phyloP scores from a whole-genome alignment of 1,284 basidiomycete species.

The Dichomitus squalens region DNA sequence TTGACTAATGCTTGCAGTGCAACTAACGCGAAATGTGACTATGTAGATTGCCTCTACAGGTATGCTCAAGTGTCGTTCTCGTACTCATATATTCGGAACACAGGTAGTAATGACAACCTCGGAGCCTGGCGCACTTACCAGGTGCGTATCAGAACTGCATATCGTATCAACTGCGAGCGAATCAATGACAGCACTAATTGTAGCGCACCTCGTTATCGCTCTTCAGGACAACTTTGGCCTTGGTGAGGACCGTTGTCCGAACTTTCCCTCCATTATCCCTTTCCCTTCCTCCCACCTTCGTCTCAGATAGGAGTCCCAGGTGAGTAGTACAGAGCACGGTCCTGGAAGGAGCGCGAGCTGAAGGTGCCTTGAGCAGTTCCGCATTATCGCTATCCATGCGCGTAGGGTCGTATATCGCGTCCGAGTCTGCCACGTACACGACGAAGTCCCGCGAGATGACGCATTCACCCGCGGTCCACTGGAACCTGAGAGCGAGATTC shows the following conservation, averaged over 20 bases:
- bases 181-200: no score
- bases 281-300: constrained; percentile 17
- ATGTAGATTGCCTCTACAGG: no score
- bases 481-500: constrained; percentile 44
- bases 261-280: constrained; percentile 16
- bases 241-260: constrained; percentile 24
- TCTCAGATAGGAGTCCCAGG: constrained; percentile 35
- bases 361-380: constrained; percentile 3
- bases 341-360: constrained; percentile 16
- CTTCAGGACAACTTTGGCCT: constrained; percentile 35
- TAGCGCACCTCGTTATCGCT: neutral
- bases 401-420: constrained; percentile 38
- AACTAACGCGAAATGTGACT: no score
- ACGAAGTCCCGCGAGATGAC: constrained; percentile 48
- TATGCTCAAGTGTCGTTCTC: no score
- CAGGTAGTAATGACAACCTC: no score
- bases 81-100: no score
- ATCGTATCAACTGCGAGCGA: no score
- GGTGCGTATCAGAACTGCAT: no score
- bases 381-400: constrained; percentile 48
- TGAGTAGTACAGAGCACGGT: constrained; percentile 41
- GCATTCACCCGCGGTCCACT: constrained; percentile 55
- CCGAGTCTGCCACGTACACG: constrained; percentile 35
- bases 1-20: no score
- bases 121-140: no score